These are phyloP conservation scores for Saccharomycopsis crataegensis DNA, from an alignment of 1,139 yeast genomes.

Conservation along the genomic window DNA sequence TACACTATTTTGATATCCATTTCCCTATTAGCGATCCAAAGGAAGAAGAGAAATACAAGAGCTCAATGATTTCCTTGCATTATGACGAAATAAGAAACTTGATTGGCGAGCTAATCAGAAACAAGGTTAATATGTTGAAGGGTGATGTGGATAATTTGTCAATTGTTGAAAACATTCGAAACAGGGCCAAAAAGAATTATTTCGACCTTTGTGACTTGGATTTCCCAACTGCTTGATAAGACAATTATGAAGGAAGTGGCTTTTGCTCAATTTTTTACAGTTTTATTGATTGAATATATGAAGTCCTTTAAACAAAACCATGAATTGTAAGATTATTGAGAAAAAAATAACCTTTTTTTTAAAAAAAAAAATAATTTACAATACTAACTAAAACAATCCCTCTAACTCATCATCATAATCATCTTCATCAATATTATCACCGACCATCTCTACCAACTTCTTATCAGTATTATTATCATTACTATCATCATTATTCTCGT, in stretches of 20 bases:
- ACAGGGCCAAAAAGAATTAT: slow-evolving; percentile 16
- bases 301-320: neutral
- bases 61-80: neutral
- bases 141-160: slow-evolving; percentile 8
- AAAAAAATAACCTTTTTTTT: no score
- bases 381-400: no score
- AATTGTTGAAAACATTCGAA: slow-evolving; percentile 15
- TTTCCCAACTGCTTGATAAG: slow-evolving; percentile 14
- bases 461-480: neutral
- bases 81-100: slow-evolving; percentile 14
- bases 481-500: neutral
- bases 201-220: slow-evolving; percentile 18
- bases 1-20: slow-evolving; percentile 14
- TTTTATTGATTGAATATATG: neutral
- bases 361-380: no score
- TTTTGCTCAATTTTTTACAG: neutral
- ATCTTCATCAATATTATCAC: no score
- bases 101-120: slow-evolving; percentile 13
- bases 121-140: slow-evolving; percentile 10
- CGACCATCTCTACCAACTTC: neutral
- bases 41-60: neutral
- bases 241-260: neutral
- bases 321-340: no score
- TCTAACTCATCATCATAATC: no score
- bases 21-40: neutral